A percentile compares a stretch with the other conserved stretches of the same genome.
Evolutionary conservation across 176 grass and related monocot genomes (phyloP).

Genomic region (Zoysia pacifica): DNA sequence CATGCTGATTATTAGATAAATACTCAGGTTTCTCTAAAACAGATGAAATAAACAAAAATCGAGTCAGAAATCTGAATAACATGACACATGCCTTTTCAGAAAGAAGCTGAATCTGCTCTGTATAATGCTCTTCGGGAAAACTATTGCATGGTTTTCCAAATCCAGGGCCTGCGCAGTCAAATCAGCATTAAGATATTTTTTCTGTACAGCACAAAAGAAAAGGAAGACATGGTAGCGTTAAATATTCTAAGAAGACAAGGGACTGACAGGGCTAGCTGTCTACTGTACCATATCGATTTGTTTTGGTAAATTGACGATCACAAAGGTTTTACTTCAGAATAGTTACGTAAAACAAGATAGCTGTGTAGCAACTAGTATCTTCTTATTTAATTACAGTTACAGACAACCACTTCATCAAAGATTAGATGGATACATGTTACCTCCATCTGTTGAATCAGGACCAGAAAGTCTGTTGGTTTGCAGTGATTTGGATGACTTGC

Average conservation of each 20-base stretch:
- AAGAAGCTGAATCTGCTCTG: slow-evolving; percentile 58
- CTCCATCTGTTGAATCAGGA: slow-evolving; percentile 46
- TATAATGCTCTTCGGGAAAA: slow-evolving; percentile 43
- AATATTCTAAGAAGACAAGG: not conserved
- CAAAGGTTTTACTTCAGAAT: not conserved
- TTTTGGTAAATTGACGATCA: not conserved
- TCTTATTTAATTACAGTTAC: not conserved
- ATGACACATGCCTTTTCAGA: slow-evolving; percentile 54
- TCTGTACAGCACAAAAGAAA: not conserved
- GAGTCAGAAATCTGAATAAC: too few species aligned
- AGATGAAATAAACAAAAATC: too few species aligned
- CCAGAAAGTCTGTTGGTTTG: slow-evolving; percentile 64
- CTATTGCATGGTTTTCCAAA: slow-evolving; percentile 44
- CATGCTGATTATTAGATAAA: too few species aligned
- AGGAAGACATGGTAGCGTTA: not conserved
- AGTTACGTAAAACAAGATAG: not conserved
- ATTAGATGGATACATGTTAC: slow-evolving; percentile 13
- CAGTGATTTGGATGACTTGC: slow-evolving; percentile 69
- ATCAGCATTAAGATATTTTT: slow-evolving; percentile 31
- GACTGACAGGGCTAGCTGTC: not conserved
- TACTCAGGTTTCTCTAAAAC: too few species aligned
- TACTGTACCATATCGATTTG: not conserved
- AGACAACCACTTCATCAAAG: not conserved
- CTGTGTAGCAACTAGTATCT: not conserved
- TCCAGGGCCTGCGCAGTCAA: slow-evolving; percentile 44